Conservation (phyloP, 2,329 filamentous ascomycete species). For the Xylaria arbuscula region DNA sequence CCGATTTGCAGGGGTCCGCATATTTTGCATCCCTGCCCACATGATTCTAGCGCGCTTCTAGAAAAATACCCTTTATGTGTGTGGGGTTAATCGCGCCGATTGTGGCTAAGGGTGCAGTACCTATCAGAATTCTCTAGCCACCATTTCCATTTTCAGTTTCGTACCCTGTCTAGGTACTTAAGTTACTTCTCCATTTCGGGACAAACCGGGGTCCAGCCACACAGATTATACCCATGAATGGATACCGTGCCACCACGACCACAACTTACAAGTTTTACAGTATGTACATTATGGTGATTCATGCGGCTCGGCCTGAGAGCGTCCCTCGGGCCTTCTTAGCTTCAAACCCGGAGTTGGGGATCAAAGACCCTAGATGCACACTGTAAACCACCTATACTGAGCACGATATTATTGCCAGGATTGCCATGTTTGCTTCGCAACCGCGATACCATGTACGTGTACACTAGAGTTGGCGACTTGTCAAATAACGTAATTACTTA, state of each 20-base stretch:
- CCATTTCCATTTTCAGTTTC: background rate
- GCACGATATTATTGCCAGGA: background rate
- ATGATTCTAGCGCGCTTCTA: conserved; percentile 41
- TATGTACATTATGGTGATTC: background rate
- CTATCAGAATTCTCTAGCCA: conserved; percentile 17
- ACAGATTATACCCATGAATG: background rate
- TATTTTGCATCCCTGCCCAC: conserved; percentile 34
- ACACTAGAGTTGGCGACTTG: background rate
- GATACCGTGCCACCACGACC: too few species aligned
- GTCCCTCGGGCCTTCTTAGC: conserved; percentile 22
- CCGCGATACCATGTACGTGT: too few species aligned
- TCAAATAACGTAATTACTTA: background rate
- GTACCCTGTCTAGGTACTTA: background rate
- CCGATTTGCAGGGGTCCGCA: conserved; percentile 17
- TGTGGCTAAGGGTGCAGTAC: conserved; percentile 8
- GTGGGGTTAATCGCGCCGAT: background rate
- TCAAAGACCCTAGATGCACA: background rate
- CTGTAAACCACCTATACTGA: too few species aligned
- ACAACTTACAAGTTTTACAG: too few species aligned
- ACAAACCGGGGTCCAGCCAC: conserved; percentile 6
- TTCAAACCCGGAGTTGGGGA: background rate
- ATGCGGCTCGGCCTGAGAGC: conserved; percentile 2
- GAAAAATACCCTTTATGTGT: conserved; percentile 24
- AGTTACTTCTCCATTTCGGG: background rate
- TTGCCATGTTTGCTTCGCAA: background rate